Evolutionary conservation across 345 rosid species (phyloP), one percentile per base, ranked within the genome.

Genomic region (Eucalyptus regnans): DNA sequence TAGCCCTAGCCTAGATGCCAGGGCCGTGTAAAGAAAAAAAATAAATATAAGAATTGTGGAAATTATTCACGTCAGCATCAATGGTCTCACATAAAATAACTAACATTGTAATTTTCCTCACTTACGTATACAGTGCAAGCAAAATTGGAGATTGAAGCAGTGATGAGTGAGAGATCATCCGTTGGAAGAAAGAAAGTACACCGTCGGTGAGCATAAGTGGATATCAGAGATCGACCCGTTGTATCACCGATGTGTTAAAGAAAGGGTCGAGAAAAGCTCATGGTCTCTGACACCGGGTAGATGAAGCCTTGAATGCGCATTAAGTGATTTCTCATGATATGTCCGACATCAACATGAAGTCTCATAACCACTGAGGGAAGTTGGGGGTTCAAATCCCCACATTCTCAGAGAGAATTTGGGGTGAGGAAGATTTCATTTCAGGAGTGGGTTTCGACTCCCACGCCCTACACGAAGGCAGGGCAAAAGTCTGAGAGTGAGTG

Each of bases 51-150:
- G 5, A 58, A 23, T 23, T 9, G 1, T 2, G 2, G 3, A 60
- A 60, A 3, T 12, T 60, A 60, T 60, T 6, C 16, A 27, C 0
- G 15, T 27, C 16, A 6, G 0, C 0, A 22, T 12, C 4, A 6
- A 12, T 11, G 1, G 1, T 60, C 16, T 3, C 0, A 12, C 0
- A 0, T 60, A 27, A 0, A 29, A 62, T 12, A 0, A 29, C 8
- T 12, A 12, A 6, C 0, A 60, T 27, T 33, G 2, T 62, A 62
- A 62, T 29, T 27, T 29, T 29, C 33, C n/a, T 12, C 83, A 76
- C 83, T 71, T 18, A 37, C 8, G 6, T 17, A 22, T 9, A 33
- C 10, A 17, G 23, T 9, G 15, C 11, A 23, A 20, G 25, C 23
- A 20, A 76, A 41, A 41, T 76, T 76, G 48, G 27, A 37, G 29